phyloP scores from a whole-genome alignment of 345 rosid species.

The Rhodomyrtus tomentosa region DNA sequence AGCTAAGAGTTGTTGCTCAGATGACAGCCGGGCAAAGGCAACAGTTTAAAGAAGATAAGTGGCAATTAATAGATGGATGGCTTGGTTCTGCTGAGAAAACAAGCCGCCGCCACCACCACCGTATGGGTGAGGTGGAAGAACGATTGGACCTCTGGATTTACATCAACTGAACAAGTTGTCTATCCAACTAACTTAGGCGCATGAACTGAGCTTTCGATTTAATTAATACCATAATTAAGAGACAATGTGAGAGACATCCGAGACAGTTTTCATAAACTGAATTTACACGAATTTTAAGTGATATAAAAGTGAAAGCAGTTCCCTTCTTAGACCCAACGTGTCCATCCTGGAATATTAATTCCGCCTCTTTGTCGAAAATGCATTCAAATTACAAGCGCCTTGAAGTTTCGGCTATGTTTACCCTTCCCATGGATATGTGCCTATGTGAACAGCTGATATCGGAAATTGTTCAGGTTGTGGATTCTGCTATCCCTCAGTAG shows the following conservation, averaged over 20 bases:
- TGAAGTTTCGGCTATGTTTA: neutral
- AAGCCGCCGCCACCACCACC: neutral
- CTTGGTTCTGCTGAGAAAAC: neutral
- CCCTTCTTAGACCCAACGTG: neutral
- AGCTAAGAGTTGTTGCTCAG: neutral
- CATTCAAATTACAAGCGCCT: neutral
- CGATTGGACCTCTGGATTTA: neutral
- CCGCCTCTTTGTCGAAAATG: neutral
- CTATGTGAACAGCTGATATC: neutral
- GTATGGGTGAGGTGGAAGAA: neutral
- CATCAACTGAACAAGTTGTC: neutral
- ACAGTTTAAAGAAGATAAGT: neutral
- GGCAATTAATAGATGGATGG: neutral
- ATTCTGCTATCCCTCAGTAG: neutral
- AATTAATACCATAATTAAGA: neutral
- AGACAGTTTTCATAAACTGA: no score
- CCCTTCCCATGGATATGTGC: neutral
- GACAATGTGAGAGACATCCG: no score
- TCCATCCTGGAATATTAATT: neutral
- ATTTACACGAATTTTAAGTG: no score
- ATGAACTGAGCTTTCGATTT: neutral
- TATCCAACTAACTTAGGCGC: neutral
- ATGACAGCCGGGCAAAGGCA: neutral
- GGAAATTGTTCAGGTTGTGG: neutral
- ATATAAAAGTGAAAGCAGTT: neutral